Evolutionary conservation across 2,329 filamentous ascomycete species (phyloP), one percentile per base, ranked within the genome.

Genomic region (Septoria petroselini): DNA sequence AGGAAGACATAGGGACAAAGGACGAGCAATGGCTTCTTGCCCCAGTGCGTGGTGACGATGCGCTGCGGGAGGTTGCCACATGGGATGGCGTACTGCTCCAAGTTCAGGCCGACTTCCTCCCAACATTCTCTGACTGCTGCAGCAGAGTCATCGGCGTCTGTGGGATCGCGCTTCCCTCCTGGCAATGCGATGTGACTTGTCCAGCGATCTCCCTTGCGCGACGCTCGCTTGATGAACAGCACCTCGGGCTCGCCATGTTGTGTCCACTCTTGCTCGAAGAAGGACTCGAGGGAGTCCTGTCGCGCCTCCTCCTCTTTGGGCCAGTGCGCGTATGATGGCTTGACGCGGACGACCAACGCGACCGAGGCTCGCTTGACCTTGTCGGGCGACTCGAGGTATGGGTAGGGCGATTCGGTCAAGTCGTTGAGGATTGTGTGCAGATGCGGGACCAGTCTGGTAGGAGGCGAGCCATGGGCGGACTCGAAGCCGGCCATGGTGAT

Each of bases 191-290:
- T 78, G 70, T 87, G 84, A 2, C 79, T 78, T 1, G 81, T 85
- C 84, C 84, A 87, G 50, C 82, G 73, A 65, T 87, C 84, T 6
- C 83, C 82, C 47, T 76, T 73, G 30, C 84, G 73, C 3, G 82
- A 76, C 2, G 84, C 80, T 38, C 84, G 73, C 63, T 86, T 87
- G 65, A 87, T 87, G 65, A 86, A 86, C 3, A 86, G 72, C n/a
- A 83, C 71, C 65, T 87, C 84, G 0, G 83, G 79, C 53, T 83
- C 79, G 18, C 83, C 83, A 64, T 83, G 69, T 56, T 78, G 75
- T 5, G 84, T 81, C 84, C 84, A 87, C 12, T 75, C 65, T 58
- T 83, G 81, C 1, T 72, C 68, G 62, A 86, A 86, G 70, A 85
- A 86, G 7, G 72, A 66, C 25, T 78, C 68, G 31, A 75, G 71